Evolutionary conservation across 345 rosid species (phyloP).

Genomic region (Dipteronia sinensis): DNA sequence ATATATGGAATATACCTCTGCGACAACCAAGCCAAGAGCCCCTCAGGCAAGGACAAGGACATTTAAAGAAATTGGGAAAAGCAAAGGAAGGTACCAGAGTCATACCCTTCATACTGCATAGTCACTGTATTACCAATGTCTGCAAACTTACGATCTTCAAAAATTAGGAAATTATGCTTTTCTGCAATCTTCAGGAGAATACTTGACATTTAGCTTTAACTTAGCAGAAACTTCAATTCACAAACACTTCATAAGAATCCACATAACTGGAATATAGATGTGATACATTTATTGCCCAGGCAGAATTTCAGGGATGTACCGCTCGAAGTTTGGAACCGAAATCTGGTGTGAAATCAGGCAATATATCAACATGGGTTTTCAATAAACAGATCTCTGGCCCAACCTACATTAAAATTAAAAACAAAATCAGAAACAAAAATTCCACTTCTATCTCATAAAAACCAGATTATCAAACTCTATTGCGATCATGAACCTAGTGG

Average conservation of each 20-base stretch:
- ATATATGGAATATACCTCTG: conserved; percentile 82
- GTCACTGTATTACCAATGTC: conserved; percentile 99
- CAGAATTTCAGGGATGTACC: conserved; percentile 41
- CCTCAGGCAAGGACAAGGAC: conserved; percentile 11
- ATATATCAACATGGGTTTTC: conserved; percentile 96
- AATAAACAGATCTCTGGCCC: conserved; percentile 93
- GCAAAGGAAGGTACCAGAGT: neutral
- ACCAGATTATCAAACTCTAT: neutral
- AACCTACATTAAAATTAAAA: conserved; percentile 51
- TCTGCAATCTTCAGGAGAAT: conserved; percentile 70
- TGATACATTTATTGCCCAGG: neutral
- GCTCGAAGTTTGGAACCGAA: conserved; percentile 85
- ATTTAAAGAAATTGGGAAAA: neutral
- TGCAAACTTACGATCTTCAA: conserved; percentile 98
- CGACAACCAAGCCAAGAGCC: conserved; percentile 4
- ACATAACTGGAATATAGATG: neutral
- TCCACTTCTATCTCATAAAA: neutral
- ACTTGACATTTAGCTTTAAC: conserved; percentile 7
- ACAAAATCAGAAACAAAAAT: neutral
- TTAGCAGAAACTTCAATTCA: neutral
- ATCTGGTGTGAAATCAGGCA: conserved; percentile 90
- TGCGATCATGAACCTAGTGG: neutral
- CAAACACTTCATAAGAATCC: neutral
- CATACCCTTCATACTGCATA: conserved; percentile 96
- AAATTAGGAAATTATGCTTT: conserved; percentile 77